A percentile compares a stretch with the other conserved stretches of the same genome.
These are phyloP conservation scores for Stephania cephalantha DNA, from an alignment of 164 flowering plant species.

Conservation along the genomic window DNA sequence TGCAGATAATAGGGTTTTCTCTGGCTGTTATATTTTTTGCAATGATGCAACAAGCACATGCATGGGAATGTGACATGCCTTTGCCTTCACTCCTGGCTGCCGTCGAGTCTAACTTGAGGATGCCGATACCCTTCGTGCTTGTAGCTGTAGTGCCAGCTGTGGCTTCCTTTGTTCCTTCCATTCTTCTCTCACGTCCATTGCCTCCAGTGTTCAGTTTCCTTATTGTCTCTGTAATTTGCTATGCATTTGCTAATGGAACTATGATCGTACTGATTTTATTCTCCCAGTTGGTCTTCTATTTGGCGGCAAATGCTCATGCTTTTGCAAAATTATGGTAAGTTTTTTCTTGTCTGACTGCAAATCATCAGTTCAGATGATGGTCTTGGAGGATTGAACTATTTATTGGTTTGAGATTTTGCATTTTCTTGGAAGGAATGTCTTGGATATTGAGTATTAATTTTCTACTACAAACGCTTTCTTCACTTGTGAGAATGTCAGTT, in stretches of 20 bases:
- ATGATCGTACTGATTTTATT: slow-evolving; percentile 44
- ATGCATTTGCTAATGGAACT: slow-evolving; percentile 67
- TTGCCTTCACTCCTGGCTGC: slow-evolving; percentile 74
- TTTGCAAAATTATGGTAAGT: slow-evolving; percentile 70
- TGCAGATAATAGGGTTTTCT: slow-evolving; percentile 82
- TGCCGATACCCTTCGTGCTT: slow-evolving; percentile 56
- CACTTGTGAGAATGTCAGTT: neutral
- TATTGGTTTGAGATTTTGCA: neutral
- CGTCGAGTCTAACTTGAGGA: slow-evolving; percentile 71
- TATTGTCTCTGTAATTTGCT: slow-evolving; percentile 58
- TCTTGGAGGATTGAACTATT: neutral
- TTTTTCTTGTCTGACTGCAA: neutral
- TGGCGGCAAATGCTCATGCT: slow-evolving; percentile 55
- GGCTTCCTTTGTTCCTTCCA: slow-evolving; percentile 47
- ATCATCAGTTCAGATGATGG: neutral
- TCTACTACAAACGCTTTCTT: neutral
- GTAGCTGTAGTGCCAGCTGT: slow-evolving; percentile 52
- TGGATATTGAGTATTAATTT: neutral
- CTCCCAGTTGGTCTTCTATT: slow-evolving; percentile 62
- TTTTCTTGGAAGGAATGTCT: neutral
- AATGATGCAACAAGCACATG: slow-evolving; percentile 79
- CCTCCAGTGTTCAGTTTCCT: slow-evolving; percentile 60
- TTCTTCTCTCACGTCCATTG: slow-evolving; percentile 38
- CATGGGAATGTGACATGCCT: slow-evolving; percentile 76
- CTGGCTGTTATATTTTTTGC: slow-evolving; percentile 73